These are phyloP conservation scores for Pythium insidiosum DNA, from an alignment of 352 stramenopile species.

Conservation along the genomic window DNA sequence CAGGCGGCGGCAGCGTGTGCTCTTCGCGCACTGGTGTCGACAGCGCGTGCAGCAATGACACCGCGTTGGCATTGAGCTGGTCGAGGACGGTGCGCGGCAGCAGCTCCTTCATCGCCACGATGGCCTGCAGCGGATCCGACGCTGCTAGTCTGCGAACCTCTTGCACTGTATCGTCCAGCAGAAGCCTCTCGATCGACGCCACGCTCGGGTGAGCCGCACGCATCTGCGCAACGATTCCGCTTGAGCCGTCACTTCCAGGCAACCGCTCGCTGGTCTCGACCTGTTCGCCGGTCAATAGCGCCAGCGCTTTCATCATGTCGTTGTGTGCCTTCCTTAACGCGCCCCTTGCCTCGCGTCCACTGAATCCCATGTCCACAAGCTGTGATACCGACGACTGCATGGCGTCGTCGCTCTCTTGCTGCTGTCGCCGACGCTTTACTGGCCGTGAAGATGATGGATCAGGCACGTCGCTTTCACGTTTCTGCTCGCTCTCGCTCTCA, in stretches of 20 bases:
- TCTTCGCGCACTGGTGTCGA: no score
- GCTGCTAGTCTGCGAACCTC: conserved; percentile 20
- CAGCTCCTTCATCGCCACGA: conserved; percentile 40
- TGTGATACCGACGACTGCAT: conserved; percentile 25
- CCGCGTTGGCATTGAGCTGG: no score
- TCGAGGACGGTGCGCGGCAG: no score
- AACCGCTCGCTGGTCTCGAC: not conserved
- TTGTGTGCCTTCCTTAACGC: conserved; percentile 20
- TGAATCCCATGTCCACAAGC: conserved; percentile 65
- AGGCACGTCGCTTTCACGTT: conserved; percentile 9
- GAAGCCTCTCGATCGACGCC: conserved; percentile 10
- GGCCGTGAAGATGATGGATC: conserved; percentile 2
- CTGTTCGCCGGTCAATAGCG: conserved; percentile 27
- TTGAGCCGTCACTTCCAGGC: not conserved
- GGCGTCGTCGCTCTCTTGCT: not conserved
- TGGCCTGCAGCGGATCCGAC: conserved; percentile 31
- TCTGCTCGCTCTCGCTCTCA: not conserved
- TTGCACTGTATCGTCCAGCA: conserved; percentile 12
- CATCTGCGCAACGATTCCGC: conserved; percentile 6
- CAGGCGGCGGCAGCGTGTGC: no score
- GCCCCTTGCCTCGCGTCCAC: conserved; percentile 10
- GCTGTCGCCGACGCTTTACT: not conserved
- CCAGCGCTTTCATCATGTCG: conserved; percentile 29
- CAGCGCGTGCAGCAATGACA: no score
- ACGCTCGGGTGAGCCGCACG: conserved; percentile 8